Percentiles rank a stretch among this genome's conserved stretches.
phyloP scores from a whole-genome alignment of 441 rosid species.

The Brassica hybrid region DNA sequence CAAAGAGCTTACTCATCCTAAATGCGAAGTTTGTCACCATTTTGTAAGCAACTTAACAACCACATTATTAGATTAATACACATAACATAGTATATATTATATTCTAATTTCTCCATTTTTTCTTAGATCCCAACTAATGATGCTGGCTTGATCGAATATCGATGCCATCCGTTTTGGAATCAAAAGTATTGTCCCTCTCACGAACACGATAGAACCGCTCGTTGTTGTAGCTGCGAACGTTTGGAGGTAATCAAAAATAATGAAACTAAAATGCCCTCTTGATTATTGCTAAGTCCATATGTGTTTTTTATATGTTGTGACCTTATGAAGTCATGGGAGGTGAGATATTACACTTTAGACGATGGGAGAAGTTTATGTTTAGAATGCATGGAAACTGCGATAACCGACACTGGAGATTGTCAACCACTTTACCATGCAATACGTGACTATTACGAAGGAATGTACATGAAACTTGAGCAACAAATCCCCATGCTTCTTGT shows the following conservation, averaged over 20 bases:
- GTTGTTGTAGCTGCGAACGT: constrained; percentile 97
- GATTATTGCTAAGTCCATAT: constrained; percentile 1
- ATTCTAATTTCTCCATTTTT: neutral
- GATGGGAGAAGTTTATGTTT: constrained; percentile 86
- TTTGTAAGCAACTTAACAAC: constrained; percentile 63
- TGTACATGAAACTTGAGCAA: constrained; percentile 86
- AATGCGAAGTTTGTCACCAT: constrained; percentile 91
- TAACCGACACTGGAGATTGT: constrained; percentile 88
- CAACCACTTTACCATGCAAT: constrained; percentile 88
- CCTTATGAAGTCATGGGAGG: constrained; percentile 64
- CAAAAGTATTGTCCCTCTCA: constrained; percentile 94
- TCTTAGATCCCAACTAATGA: constrained; percentile 80
- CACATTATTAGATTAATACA: neutral
- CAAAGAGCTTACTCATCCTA: constrained; percentile 87
- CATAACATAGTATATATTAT: neutral
- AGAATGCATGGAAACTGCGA: constrained; percentile 88
- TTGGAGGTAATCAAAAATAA: constrained; percentile 63
- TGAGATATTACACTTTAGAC: constrained; percentile 65
- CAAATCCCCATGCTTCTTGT: constrained; percentile 96
- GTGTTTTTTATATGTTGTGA: neutral
- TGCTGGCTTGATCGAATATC: constrained; percentile 86
- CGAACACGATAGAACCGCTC: constrained; percentile 76
- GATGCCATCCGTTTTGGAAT: constrained; percentile 95
- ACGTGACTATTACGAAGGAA: constrained; percentile 87
- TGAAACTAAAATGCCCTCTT: neutral